Base-by-base conservation (phyloP, 1,139 yeast species). In the Blastobotrys illinoisensis region DNA sequence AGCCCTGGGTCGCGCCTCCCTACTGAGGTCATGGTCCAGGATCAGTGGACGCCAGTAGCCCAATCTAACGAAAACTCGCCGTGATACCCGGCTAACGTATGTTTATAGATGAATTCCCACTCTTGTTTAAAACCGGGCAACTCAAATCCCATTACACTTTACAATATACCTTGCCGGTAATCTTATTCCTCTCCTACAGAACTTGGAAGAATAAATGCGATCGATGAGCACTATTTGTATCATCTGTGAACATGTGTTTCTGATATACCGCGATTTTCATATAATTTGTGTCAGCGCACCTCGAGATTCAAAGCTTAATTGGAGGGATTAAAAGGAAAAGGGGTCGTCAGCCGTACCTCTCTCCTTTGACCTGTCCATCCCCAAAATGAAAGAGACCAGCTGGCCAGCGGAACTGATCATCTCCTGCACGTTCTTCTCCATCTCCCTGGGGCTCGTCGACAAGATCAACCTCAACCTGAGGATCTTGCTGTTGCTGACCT, bases 401-500 rank as follows among this genome's bases (percentile, higher is more conserved):
- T 57, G 58, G 58, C 58, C 60, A 16, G 32, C 54, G 11, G 54
- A 48, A 51, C 47, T 56, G 26, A 50, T 57, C 9, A 24, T 55
- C 16, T 55, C 54, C 2, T 57, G 58, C 5, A 45, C 50, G 2
- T 40, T 50, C 21, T 26, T 46, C 4, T 24, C 53, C 6, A 28
- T 55, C 11, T 46, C 52, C 9, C 20, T 46, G 23, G 48, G 55
- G 47, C 48, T 54, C 20, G 23, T 46, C 26, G 48, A 46, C 19
- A 11, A 40, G n/a, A 24, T 57, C 44, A 59, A 59, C 28, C 53
- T 61, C 45, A 61, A 62, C 48, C 19, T 61, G 14, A 60, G 57
- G 49, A 55, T 62, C n/a, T 45, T 61, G 16, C 36, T 54, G 5
- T 48, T 58, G n/a, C 47, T 63, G 32, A 52, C 65, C n/a, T 59